phyloP scores from a whole-genome alignment of 108 stramenopile species.

The Cyclostephanos invisitatus region DNA sequence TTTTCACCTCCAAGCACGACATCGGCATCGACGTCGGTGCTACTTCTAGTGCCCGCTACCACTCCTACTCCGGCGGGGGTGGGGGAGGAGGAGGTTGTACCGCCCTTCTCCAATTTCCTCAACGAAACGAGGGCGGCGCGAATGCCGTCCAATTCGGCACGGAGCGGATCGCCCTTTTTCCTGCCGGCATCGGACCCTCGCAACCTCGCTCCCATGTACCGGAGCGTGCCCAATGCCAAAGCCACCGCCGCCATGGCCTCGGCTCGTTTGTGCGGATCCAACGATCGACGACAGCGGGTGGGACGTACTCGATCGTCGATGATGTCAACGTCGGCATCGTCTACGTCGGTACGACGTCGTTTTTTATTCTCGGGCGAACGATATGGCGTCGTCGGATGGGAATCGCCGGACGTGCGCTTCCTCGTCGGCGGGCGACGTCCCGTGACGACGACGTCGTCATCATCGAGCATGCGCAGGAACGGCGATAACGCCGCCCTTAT shows the following conservation, averaged over 20 bases:
- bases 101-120: conserved; percentile 30
- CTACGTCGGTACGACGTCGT: background rate
- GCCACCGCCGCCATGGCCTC: conserved; percentile 72
- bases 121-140: conserved; percentile 60
- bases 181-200: conserved; percentile 63
- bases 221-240: conserved; percentile 74
- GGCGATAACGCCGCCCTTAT: conserved; percentile 34
- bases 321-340: background rate
- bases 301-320: background rate
- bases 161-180: conserved; percentile 65
- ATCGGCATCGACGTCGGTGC: background rate
- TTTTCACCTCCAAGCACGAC: background rate
- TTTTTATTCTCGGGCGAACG: background rate
- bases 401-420: too few relatives aligned
- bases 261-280: conserved; percentile 26
- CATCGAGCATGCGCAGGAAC: conserved; percentile 25
- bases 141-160: conserved; percentile 74
- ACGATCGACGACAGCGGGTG: background rate
- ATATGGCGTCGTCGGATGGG: too few relatives aligned
- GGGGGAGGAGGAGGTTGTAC: background rate
- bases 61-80: too few relatives aligned
- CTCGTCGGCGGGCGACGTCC: background rate
- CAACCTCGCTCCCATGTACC: conserved; percentile 78
- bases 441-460: conserved; percentile 16
- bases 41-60: background rate